Evolutionary conservation across 2,329 filamentous ascomycete genomes (phyloP), one percentile per base, ranked within the genome.

Genomic region (Fusarium palustre): DNA sequence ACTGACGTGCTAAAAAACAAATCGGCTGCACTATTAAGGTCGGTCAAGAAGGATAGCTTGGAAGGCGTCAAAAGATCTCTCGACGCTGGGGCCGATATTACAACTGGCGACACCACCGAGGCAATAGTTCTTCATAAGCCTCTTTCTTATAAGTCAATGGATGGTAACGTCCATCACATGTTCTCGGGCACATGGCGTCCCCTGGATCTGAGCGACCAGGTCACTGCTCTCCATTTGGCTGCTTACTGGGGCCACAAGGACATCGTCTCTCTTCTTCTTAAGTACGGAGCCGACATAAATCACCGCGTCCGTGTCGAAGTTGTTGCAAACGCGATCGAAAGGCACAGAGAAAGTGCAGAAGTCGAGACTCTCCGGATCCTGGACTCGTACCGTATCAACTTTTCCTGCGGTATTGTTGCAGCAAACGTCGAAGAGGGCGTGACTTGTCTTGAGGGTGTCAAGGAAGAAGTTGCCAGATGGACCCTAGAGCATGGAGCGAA

Each of bases 211-310:
- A n/a, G 11, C 3, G 43, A 47, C 8, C 42, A 68, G 39, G 47
- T 31, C 2, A 69, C 55, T 3, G n/a, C 64, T 15, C 18, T 66
- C 7, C 65, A 68, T 22, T 61, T 55, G 64, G 46, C 59, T 3
- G 38, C 47, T 2, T 50, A 20, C 12, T 12, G 46, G 1, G 50
- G 59, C 2, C 25, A 46, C 18, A 22, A 5, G 5, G 30, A 68
- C 2, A 31, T 68, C 5, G 38, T 52, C 4, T 12, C 10, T 2
- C 9, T 50, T 2, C 47, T 68, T 2, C 43, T 68, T 4, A 2
- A 45, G 2, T 42, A 31, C 4, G 47, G 47, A 2, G 55, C 42
- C 1, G 16, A 54, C 9, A 13, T 69, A 3, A 36, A 66, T 15
- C 28, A 36, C n/a, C 60, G 59, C 6, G 66, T 69, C n/a, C 41